Conservation (phyloP, 2,329 filamentous ascomycete genomes). For the Cercospora sp. region DNA sequence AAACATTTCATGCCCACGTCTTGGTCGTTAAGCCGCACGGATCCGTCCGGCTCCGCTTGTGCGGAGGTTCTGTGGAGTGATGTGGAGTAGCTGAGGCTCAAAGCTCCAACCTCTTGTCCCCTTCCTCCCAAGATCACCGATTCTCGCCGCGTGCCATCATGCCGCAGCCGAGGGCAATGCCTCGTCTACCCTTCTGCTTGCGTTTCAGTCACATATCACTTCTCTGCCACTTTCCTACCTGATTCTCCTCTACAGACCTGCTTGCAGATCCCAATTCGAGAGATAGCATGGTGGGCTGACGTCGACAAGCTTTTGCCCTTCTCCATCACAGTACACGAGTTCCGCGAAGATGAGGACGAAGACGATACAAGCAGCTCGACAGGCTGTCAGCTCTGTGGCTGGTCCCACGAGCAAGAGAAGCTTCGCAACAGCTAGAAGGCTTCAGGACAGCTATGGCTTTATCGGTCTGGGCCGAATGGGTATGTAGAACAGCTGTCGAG, state of each 20-base stretch:
- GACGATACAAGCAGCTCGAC: slow-evolving; percentile 23
- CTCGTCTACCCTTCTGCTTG: neutral
- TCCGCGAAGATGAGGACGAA: slow-evolving; percentile 18
- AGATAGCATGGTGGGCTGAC: slow-evolving; percentile 10
- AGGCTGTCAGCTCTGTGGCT: slow-evolving; percentile 24
- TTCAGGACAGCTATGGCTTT: slow-evolving; percentile 52
- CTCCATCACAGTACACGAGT: neutral
- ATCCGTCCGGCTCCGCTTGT: slow-evolving; percentile 2
- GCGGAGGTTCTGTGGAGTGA: neutral
- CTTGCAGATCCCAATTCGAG: neutral
- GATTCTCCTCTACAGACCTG: neutral
- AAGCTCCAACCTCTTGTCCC: slow-evolving; percentile 11
- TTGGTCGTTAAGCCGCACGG: neutral
- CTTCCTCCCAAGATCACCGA: slow-evolving; percentile 3
- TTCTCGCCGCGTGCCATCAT: neutral
- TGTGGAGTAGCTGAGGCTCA: neutral
- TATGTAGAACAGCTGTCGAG: slow-evolving; percentile 31
- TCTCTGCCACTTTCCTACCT: neutral
- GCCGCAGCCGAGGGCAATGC: slow-evolving; percentile 13
- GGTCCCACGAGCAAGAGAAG: slow-evolving; percentile 38
- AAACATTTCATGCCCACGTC: neutral
- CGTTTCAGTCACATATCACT: neutral
- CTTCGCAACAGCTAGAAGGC: slow-evolving; percentile 46
- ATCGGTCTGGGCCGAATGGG: slow-evolving; percentile 54
- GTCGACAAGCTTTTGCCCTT: neutral